Base-by-base conservation (phyloP, 2,329 filamentous ascomycete genomes). In the Dothideomycetes sp. region DNA sequence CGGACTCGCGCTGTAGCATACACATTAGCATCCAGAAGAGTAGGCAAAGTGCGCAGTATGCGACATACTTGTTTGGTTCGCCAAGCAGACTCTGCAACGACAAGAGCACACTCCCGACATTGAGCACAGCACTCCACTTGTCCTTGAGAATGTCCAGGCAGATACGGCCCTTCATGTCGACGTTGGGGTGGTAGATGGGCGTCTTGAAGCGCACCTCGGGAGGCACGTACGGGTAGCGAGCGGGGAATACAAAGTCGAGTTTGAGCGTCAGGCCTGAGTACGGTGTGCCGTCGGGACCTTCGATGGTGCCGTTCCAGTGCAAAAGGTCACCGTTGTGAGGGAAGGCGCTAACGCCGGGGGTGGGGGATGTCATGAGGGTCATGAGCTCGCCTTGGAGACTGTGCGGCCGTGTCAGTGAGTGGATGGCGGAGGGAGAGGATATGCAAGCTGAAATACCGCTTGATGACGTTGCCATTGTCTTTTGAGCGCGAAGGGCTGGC, bases 11-110 rank as follows among this genome's bases (percentile, higher is more conserved):
- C 89, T 96, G 47, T 42, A 10, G n/a, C n/a, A n/a, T n/a, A n/a
- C n/a, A n/a, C n/a, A n/a, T n/a, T n/a, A n/a, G n/a, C n/a, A n/a
- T n/a, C n/a, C n/a, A n/a, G n/a, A n/a, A n/a, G n/a, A n/a, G n/a
- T n/a, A n/a, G n/a, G n/a, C n/a, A n/a, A n/a, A n/a, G n/a, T n/a
- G n/a, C n/a, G n/a, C n/a, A n/a, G n/a, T n/a, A n/a, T n/a, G n/a
- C n/a, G n/a, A n/a, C n/a, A n/a, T 68, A 96, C 91, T 98, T 98
- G 68, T 98, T 98, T 27, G 91, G 91, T 65, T 98, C 91, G 18
- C 89, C 91, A 22, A 98, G 73, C 56, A 98, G 68, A 63, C 88
- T 95, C 66, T 98, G 91, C 63, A 98, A 65, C 52, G 89, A 96
- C 54, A 98, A 63, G 40, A 98, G 69, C 34, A 98, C 85, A 34